A percentile compares a stretch with the other conserved stretches of the same genome.
Conservation (phyloP, 352 stramenopile species). For the Plasmopara viticola region DNA sequence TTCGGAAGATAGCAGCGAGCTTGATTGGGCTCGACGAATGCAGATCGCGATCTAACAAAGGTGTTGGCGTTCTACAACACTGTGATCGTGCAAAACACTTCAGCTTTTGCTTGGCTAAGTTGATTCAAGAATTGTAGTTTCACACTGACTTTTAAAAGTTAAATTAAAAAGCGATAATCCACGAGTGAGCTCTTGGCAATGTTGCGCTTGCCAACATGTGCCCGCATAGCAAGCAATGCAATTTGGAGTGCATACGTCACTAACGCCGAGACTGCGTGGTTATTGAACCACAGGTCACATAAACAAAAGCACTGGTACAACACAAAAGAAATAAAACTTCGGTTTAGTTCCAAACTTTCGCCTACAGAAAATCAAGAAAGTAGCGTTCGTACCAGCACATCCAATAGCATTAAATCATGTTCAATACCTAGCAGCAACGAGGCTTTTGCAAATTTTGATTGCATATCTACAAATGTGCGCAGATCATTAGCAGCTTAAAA, state of each 20-base stretch:
- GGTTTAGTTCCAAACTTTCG: slow-evolving; percentile 7
- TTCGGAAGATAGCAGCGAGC: slow-evolving; percentile 77
- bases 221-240: slow-evolving; percentile 30
- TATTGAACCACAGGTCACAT: slow-evolving; percentile 61
- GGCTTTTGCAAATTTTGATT: slow-evolving; percentile 39
- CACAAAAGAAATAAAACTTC: background rate
- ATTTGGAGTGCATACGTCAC: slow-evolving; percentile 54
- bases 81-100: too few relatives aligned
- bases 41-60: slow-evolving; percentile 31
- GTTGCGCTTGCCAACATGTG: slow-evolving; percentile 37
- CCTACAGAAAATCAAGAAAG: background rate
- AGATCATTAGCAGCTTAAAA: background rate
- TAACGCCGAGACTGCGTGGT: slow-evolving; percentile 55
- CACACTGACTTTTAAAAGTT: background rate
- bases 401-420: slow-evolving; percentile 85
- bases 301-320: slow-evolving; percentile 52
- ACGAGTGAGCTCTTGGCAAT: slow-evolving; percentile 54
- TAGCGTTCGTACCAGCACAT: slow-evolving; percentile 62
- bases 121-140: too few relatives aligned
- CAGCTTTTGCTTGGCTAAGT: too few relatives aligned
- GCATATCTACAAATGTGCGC: slow-evolving; percentile 29
- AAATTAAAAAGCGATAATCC: slow-evolving; percentile 66
- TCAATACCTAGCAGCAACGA: slow-evolving; percentile 76
- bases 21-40: slow-evolving; percentile 72
- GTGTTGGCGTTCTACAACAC: too few relatives aligned